phyloP scores from a whole-genome alignment of 345 rosid genomes.

The Brassica juncea region DNA sequence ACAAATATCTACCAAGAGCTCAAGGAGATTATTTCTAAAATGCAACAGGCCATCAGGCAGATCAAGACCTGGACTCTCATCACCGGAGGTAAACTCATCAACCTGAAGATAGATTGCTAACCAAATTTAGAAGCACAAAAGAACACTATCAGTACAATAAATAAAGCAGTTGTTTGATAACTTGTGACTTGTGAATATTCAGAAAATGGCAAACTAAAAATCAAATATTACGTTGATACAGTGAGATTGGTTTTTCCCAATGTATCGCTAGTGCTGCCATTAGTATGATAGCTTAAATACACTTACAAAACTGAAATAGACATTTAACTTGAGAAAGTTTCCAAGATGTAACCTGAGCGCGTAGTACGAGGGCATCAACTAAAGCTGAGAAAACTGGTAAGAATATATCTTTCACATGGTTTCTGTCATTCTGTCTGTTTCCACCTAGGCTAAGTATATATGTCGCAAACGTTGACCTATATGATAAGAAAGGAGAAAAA shows the following conservation, averaged over 20 bases:
- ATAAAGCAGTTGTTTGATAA: constrained; percentile 6
- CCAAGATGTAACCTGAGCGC: constrained; percentile 72
- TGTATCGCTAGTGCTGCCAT: constrained; percentile 8
- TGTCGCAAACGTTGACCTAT: constrained; percentile 87
- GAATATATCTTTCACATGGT: constrained; percentile 60
- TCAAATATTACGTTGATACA: background rate
- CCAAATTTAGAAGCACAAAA: constrained; percentile 23
- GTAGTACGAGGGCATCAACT: constrained; percentile 73
- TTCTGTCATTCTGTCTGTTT: constrained; percentile 46
- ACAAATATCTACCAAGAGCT: constrained; percentile 87
- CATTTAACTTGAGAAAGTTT: constrained; percentile 9
- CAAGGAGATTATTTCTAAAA: constrained; percentile 82
- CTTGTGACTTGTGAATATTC: constrained; percentile 1
- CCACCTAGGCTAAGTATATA: constrained; percentile 63
- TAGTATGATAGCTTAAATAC: background rate
- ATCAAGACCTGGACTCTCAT: constrained; percentile 57
- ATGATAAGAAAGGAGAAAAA: constrained; percentile 7
- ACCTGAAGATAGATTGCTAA: constrained; percentile 54
- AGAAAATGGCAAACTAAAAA: background rate
- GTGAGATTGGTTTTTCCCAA: background rate
- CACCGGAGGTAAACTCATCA: constrained; percentile 70
- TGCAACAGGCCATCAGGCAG: constrained; percentile 87
- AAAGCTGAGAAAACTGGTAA: constrained; percentile 74
- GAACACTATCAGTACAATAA: constrained; percentile 17
- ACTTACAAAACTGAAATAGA: constrained; percentile 5